Evolutionary conservation across 2,329 filamentous ascomycete species (phyloP).

Genomic region (Colletotrichum endophyticum): DNA sequence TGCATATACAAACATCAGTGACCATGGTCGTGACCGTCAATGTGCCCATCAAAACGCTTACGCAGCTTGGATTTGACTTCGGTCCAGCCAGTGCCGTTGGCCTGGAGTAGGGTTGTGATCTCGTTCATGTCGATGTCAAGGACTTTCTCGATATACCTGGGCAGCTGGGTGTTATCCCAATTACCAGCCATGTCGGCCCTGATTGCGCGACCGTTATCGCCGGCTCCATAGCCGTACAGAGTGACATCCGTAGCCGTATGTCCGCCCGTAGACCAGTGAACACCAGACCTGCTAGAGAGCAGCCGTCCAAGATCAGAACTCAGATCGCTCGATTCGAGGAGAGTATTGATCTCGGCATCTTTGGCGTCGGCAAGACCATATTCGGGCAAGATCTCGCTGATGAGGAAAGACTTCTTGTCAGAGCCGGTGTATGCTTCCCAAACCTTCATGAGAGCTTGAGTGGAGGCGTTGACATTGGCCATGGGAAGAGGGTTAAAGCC

Average conservation of each 20-base stretch:
- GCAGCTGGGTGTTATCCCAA: constrained; percentile 30
- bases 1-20: not conserved
- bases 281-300: constrained; percentile 25
- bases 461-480: constrained; percentile 30
- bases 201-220: constrained; percentile 14
- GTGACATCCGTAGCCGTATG: constrained; percentile 35
- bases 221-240: constrained; percentile 36
- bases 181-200: constrained; percentile 25
- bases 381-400: constrained; percentile 30
- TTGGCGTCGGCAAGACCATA: constrained; percentile 35
- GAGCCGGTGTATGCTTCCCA: constrained; percentile 31
- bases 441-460: constrained; percentile 30
- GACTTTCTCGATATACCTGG: constrained; percentile 27
- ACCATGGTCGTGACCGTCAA: constrained; percentile 5
- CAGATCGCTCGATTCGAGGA: constrained; percentile 30
- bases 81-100: constrained; percentile 27
- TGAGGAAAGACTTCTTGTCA: constrained; percentile 32
- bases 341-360: constrained; percentile 29
- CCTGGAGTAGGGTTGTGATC: constrained; percentile 24
- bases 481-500: constrained; percentile 39
- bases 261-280: constrained; percentile 29
- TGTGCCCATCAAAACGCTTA: constrained; percentile 8
- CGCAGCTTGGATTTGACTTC: constrained; percentile 21
- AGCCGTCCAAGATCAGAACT: constrained; percentile 29
- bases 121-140: constrained; percentile 25